phyloP scores from a whole-genome alignment of 1,284 basidiomycete species.

The Apiotrichum laibachii region DNA sequence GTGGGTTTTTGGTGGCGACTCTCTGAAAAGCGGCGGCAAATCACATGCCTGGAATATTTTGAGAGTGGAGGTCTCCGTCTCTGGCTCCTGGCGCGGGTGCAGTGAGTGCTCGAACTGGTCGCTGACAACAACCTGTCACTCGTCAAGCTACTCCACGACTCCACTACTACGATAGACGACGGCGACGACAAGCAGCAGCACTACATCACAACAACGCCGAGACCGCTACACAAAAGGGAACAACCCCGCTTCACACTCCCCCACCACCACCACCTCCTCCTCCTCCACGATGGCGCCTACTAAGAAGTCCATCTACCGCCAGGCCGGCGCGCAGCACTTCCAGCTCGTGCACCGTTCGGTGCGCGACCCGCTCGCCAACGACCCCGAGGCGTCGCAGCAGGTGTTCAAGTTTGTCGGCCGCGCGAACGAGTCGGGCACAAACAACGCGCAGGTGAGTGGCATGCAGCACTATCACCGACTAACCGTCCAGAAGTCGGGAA shows the following conservation, averaged over 20 bases:
- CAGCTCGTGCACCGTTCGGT: slow-evolving; percentile 97
- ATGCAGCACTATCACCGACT: neutral
- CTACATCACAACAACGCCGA: neutral
- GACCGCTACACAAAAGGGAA: too few relatives aligned
- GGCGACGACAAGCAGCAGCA: neutral
- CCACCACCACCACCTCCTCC: neutral
- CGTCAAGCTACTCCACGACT: too few relatives aligned
- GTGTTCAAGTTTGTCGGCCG: slow-evolving; percentile 81
- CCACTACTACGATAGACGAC: too few relatives aligned
- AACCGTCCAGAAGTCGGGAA: neutral
- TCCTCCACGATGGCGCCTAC: slow-evolving; percentile 54
- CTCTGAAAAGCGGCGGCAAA: slow-evolving; percentile 1
- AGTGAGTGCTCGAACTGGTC: too few relatives aligned
- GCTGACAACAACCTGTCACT: neutral
- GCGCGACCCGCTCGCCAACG: slow-evolving; percentile 90
- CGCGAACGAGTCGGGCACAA: slow-evolving; percentile 63
- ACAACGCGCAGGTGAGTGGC: slow-evolving; percentile 45
- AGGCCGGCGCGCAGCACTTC: slow-evolving; percentile 84
- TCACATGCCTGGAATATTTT: neutral
- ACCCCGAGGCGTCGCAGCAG: slow-evolving; percentile 81
- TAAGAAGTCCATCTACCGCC: slow-evolving; percentile 75
- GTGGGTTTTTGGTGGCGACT: neutral
- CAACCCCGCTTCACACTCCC: neutral
- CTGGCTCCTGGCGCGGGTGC: too few relatives aligned
- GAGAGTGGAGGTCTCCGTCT: slow-evolving; percentile 11